A percentile compares a stretch with the other conserved stretches of the same genome.
These are phyloP conservation scores for Phlebopus sp. DNA, from an alignment of 1,284 basidiomycete genomes.

Conservation along the genomic window DNA sequence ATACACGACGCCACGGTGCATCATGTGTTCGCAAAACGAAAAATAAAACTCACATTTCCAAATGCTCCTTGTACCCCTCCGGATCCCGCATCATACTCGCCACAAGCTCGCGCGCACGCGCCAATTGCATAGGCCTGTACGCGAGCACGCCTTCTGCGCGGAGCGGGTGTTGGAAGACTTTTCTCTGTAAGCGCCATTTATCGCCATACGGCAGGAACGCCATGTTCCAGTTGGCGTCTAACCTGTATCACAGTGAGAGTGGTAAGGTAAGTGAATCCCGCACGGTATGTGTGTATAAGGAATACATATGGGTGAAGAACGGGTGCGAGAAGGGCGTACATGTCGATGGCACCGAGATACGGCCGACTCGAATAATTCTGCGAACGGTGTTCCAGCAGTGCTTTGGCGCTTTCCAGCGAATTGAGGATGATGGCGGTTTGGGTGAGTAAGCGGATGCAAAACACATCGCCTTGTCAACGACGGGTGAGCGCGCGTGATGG, in stretches of 20 bases:
- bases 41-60: no score
- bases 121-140: no score
- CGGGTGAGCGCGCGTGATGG: not conserved
- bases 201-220: conserved; percentile 8
- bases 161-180: conserved; percentile 6
- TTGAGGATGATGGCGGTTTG: conserved; percentile 14
- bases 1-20: no score
- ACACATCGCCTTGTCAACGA: conserved; percentile 9
- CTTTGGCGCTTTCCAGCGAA: conserved; percentile 12
- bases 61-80: no score
- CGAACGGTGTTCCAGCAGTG: conserved; percentile 13
- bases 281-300: no score
- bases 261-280: no score
- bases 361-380: conserved; percentile 16
- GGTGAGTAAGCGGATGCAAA: conserved; percentile 11
- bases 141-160: no score
- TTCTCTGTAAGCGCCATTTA: conserved; percentile 10
- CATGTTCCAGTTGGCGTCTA: conserved; percentile 6
- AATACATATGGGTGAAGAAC: no score
- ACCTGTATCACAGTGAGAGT: conserved; percentile 15
- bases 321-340: no score
- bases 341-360: conserved; percentile 1
- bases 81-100: no score
- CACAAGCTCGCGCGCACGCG: no score
- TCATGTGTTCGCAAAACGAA: no score